These are phyloP conservation scores for Echinosophora koreensis DNA, from an alignment of 306 rosid species.

Conservation along the genomic window DNA sequence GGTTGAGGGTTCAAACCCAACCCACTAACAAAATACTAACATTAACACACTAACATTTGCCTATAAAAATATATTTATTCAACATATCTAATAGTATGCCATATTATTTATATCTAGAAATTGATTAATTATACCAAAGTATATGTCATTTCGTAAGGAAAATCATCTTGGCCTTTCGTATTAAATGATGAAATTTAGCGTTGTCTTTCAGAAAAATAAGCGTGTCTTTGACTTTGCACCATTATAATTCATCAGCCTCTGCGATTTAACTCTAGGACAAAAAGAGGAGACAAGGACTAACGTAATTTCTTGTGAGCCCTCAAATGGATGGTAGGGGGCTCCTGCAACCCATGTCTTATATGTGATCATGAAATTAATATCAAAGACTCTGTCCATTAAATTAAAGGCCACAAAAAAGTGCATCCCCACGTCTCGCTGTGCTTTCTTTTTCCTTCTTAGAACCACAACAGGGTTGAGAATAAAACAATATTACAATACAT, in stretches of 20 bases:
- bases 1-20: no score
- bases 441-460: no score
- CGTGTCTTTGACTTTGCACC: slow-evolving; percentile 25
- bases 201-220: not conserved
- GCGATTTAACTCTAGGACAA: not conserved
- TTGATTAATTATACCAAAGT: no score
- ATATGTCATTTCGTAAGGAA: not conserved
- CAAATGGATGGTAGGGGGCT: slow-evolving; percentile 13
- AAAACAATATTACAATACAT: no score
- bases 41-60: no score
- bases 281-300: slow-evolving; percentile 27
- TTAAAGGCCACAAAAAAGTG: slow-evolving; percentile 21
- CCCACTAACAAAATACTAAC: no score
- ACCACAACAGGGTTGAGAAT: not conserved
- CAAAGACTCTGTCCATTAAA: slow-evolving; percentile 5
- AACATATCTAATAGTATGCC: no score
- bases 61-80: no score
- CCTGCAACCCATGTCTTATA: slow-evolving; percentile 24
- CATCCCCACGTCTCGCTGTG: slow-evolving; percentile 27
- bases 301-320: slow-evolving; percentile 34
- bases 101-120: no score
- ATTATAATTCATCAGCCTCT: not conserved
- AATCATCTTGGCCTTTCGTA: not conserved
- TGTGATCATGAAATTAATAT: slow-evolving; percentile 3
- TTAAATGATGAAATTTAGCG: not conserved